Conservation (phyloP, 75 land plant genomes). For the Sequoia sempervirens region DNA sequence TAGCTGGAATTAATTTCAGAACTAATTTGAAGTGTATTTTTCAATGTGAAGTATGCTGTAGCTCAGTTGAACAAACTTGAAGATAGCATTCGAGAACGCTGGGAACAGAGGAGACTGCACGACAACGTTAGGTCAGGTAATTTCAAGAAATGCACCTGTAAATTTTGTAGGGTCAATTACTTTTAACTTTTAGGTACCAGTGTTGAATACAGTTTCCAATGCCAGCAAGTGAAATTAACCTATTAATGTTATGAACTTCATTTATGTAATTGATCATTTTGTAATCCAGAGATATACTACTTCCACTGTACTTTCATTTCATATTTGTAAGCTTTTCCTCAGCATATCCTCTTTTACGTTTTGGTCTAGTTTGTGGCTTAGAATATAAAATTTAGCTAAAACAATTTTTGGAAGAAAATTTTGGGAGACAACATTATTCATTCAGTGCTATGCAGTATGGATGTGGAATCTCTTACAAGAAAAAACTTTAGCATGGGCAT, state of each 20-base stretch:
- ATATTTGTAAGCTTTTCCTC: neutral
- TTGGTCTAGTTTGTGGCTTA: neutral
- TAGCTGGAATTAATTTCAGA: neutral
- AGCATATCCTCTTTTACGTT: neutral
- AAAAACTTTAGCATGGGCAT: neutral
- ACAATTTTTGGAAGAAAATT: neutral
- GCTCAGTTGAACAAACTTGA: constrained; percentile 74
- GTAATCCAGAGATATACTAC: neutral
- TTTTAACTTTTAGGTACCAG: neutral
- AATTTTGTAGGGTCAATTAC: neutral
- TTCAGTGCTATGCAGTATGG: neutral
- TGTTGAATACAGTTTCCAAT: neutral
- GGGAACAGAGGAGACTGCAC: constrained; percentile 57
- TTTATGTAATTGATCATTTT: neutral
- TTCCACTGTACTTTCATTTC: neutral
- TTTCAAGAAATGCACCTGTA: neutral
- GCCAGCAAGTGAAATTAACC: neutral
- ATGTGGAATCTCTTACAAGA: neutral
- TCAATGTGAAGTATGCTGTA: constrained; percentile 68
- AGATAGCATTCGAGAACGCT: constrained; percentile 84
- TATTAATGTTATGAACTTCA: neutral
- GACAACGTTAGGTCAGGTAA: constrained; percentile 37
- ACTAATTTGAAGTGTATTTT: constrained; percentile 4
- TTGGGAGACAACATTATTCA: neutral
- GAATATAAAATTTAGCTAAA: neutral